Base-by-base conservation (phyloP, 2,329 filamentous ascomycete species). In the Botrytis paeoniae region DNA sequence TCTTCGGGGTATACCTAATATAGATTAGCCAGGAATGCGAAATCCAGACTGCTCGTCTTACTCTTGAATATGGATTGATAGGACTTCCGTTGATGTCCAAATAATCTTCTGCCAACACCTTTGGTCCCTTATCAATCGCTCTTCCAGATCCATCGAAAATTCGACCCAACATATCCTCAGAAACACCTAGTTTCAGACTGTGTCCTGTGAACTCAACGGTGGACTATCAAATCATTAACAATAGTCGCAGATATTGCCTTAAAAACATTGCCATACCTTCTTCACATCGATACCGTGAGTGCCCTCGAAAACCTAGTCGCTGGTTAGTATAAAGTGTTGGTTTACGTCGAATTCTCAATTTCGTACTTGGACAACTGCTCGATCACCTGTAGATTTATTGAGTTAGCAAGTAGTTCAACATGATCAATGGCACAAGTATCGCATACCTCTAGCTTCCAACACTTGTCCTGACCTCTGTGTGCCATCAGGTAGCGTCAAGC, bases 111-210 rank as follows among this genome's bases (percentile, higher is more conserved):
- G 96, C 95, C 77, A 99, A 86, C 80, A 99, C 96, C 86, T 98
- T 98, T 75, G 96, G 96, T 71, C 97, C 96, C 86, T 98, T 99
- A 86, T 99, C 96, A 83, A 99, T 99, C 79, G 97, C 93, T 84
- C 95, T 92, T 82, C 96, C 96, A 75, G 96, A 98, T 80, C 96
- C 96, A 86, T 99, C 95, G 82, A 99, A 99, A 84, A 98, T 94
- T 86, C 97, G 95, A 78, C 96, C 96, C 85, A 99, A 85, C 96
- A 99, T 99, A 86, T 99, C 96, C 86, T 99, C 97, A 70, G 96
- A 98, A 74, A 99, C 96, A 84, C 96, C 96, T 70, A 99, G 92
- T 89, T 98, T 98, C 86, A 99, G 86, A 86, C 93, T 98, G 86
- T 98, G 89, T 75, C 96, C 96, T 45, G 93, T 97, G 84, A 99